Conservation (phyloP, 495 filamentous ascomycete species). For the Chaetomium tenue region DNA sequence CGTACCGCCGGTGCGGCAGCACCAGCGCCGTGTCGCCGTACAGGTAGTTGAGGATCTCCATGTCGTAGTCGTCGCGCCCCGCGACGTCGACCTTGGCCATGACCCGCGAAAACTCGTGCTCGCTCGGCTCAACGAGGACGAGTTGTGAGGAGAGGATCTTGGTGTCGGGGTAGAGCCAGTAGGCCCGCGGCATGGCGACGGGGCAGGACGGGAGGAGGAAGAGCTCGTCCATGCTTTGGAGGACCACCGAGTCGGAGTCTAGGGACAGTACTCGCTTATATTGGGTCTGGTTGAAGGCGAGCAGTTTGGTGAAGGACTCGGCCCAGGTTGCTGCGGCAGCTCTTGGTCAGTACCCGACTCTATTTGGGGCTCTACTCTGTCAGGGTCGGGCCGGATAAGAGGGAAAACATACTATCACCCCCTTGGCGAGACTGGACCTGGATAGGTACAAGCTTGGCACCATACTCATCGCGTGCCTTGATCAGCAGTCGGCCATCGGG, state of each 20-base stretch:
- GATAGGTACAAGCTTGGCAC: constrained; percentile 60
- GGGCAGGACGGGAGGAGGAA: constrained; percentile 63
- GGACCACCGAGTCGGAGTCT: constrained; percentile 65
- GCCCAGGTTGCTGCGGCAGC: constrained; percentile 53
- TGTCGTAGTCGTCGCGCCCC: constrained; percentile 56
- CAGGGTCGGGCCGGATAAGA: too few relatives aligned
- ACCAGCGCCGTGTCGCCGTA: constrained; percentile 66
- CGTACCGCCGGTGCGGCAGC: constrained; percentile 72
- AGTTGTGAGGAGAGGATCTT: constrained; percentile 60
- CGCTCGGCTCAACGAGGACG: constrained; percentile 64
- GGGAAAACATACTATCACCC: constrained; percentile 38
- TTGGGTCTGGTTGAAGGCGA: constrained; percentile 67
- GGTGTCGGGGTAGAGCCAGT: constrained; percentile 61
- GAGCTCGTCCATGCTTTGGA: constrained; percentile 68
- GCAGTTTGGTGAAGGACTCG: constrained; percentile 64
- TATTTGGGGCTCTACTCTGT: background rate
- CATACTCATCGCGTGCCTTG: constrained; percentile 60
- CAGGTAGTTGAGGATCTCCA: constrained; percentile 73
- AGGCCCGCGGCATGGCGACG: constrained; percentile 68
- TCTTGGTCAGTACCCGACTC: too few relatives aligned
- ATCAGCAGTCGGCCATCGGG: constrained; percentile 56
- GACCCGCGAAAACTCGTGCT: constrained; percentile 53
- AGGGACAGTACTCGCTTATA: constrained; percentile 67
- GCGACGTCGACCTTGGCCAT: constrained; percentile 47
- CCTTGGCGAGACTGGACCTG: constrained; percentile 50